Percentiles rank a stretch among this genome's conserved stretches.
Evolutionary conservation across 805 yeast genomes (phyloP).

Genomic region (Brettanomyces nanus): DNA sequence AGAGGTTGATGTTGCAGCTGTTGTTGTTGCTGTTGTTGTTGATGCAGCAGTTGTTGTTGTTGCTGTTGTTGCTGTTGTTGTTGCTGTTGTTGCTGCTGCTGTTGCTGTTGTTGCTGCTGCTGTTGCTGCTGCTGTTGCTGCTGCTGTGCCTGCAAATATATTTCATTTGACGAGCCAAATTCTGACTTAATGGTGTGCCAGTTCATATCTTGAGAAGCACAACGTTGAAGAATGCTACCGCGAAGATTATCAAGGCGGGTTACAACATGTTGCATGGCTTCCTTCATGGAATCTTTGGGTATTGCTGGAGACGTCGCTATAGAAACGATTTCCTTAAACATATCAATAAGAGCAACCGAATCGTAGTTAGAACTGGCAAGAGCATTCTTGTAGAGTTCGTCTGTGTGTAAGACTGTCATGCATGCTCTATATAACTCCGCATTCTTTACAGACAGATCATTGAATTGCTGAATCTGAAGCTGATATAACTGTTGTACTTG

Average conservation of each 20-base stretch:
- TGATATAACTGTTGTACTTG: constrained; percentile 9
- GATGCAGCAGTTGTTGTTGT: constrained; percentile 9
- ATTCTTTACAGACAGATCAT: not conserved
- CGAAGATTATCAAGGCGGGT: constrained; percentile 21
- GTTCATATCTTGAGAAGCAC: constrained; percentile 26
- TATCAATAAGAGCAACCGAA: constrained; percentile 42
- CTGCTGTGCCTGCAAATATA: not conserved
- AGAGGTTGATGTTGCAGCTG: constrained; percentile 9
- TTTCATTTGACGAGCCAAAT: not conserved
- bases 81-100: constrained; percentile 7
- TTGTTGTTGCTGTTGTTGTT: constrained; percentile 5
- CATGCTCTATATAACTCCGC: too few relatives aligned
- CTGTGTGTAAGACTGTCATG: constrained; percentile 36
- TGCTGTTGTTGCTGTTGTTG: constrained; percentile 14
- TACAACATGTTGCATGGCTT: constrained; percentile 4
- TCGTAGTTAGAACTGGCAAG: constrained; percentile 43
- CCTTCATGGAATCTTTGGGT: constrained; percentile 6
- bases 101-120: constrained; percentile 3
- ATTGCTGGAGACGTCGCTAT: not conserved
- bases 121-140: constrained; percentile 12
- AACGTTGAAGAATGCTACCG: constrained; percentile 22
- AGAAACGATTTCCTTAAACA: constrained; percentile 18
- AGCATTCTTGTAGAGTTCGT: constrained; percentile 41
- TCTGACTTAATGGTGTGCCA: constrained; percentile 8
- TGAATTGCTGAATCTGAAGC: constrained; percentile 3